Percentiles rank a stretch among this genome's conserved stretches.
Evolutionary conservation across 306 rosid species (phyloP).

Genomic region (Prosopis cineraria): DNA sequence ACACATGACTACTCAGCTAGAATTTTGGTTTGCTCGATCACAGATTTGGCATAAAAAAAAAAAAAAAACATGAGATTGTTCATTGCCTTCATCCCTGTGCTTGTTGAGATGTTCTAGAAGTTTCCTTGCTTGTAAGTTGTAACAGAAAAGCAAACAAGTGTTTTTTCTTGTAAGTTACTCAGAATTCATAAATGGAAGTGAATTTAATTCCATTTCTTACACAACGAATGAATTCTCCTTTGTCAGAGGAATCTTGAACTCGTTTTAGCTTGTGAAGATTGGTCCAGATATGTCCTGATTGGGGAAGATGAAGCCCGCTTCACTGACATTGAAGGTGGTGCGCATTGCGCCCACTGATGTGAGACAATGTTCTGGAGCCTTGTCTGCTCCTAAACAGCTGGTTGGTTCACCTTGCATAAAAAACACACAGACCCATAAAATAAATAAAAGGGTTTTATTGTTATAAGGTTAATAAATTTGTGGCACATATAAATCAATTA

Average conservation of each 20-base stretch:
- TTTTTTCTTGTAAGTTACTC: not conserved
- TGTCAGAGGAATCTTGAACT: not conserved
- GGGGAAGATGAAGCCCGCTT: not conserved
- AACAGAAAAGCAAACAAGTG: not conserved
- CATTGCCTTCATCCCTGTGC: not conserved
- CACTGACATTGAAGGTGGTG: not conserved
- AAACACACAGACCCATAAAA: not conserved
- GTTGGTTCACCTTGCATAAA: not conserved
- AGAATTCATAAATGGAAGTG: constrained; percentile 5
- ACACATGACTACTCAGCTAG: not conserved
- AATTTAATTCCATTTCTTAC: not conserved
- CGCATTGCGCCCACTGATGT: constrained; percentile 16
- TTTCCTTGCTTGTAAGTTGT: constrained; percentile 36
- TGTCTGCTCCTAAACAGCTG: constrained; percentile 36
- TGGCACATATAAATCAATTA: not conserved
- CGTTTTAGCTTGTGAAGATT: constrained; percentile 7
- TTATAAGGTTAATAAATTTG: not conserved
- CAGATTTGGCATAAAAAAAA: no score
- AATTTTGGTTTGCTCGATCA: constrained; percentile 8
- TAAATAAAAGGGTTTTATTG: not conserved
- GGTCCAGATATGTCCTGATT: not conserved
- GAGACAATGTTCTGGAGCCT: constrained; percentile 18
- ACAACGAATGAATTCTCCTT: not conserved
- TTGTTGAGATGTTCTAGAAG: constrained; percentile 24
- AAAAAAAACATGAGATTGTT: not conserved